phyloP scores from a whole-genome alignment of 208 protist genomes.

The Novymonas esmeraldas region DNA sequence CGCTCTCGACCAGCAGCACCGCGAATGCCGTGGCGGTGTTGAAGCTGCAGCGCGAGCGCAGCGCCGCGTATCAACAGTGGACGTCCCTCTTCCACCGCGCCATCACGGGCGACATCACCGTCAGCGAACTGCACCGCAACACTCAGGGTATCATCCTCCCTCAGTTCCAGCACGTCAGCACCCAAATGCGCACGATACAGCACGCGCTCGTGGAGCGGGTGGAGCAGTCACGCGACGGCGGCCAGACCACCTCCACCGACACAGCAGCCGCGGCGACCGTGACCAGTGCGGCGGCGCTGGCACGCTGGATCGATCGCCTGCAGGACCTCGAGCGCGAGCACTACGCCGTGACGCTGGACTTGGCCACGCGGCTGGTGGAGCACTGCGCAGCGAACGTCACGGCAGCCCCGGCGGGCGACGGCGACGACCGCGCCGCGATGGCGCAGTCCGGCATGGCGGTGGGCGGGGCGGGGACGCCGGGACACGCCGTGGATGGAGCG shows the following conservation, averaged over 20 bases:
- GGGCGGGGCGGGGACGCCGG: neutral
- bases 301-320: slow-evolving; percentile 55
- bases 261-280: neutral
- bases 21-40: slow-evolving; percentile 26
- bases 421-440: too few relatives aligned
- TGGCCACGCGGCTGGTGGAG: slow-evolving; percentile 25
- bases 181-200: slow-evolving; percentile 55
- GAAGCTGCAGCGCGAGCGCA: slow-evolving; percentile 63
- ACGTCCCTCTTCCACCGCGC: slow-evolving; percentile 47
- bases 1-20: neutral
- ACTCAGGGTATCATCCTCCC: slow-evolving; percentile 48
- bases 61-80: slow-evolving; percentile 65
- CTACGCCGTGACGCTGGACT: slow-evolving; percentile 44
- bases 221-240: neutral
- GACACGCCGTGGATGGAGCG: too few relatives aligned
- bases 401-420: neutral
- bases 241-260: neutral
- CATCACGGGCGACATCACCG: slow-evolving; percentile 45
- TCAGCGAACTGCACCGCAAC: slow-evolving; percentile 41
- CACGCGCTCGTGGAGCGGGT: neutral
- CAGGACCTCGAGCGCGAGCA: slow-evolving; percentile 64
- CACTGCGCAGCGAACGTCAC: slow-evolving; percentile 18
- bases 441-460: too few relatives aligned
- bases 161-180: slow-evolving; percentile 62
- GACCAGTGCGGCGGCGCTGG: slow-evolving; percentile 2